Percentiles rank a stretch among this genome's conserved stretches.
phyloP scores from a whole-genome alignment of 306 rosid species.

The Bauhinia variegata region DNA sequence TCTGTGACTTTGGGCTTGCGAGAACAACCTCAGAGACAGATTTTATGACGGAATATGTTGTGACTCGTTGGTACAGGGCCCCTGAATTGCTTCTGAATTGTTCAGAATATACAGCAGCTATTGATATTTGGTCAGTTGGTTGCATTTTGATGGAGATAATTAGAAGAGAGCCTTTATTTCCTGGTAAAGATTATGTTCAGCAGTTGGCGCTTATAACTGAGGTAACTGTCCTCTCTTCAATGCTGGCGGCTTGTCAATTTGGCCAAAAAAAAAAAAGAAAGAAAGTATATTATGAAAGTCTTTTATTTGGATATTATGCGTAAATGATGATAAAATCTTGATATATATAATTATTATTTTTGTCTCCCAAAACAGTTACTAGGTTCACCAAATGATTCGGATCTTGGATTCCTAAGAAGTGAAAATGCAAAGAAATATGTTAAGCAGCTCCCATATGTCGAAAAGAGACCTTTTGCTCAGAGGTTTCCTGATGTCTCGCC shows the following conservation, averaged over 20 bases:
- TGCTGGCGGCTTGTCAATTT: conserved; percentile 15
- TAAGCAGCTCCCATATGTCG: conserved; percentile 78
- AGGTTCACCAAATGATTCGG: conserved; percentile 88
- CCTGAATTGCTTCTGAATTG: conserved; percentile 57
- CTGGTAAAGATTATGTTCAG: conserved; percentile 60
- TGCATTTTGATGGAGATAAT: conserved; percentile 60
- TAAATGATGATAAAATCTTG: conserved; percentile 15
- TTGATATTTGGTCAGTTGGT: conserved; percentile 64
- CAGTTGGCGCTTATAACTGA: conserved; percentile 53
- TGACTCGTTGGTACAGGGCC: conserved; percentile 64
- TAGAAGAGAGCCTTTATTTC: conserved; percentile 54
- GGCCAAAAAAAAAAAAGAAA: background rate
- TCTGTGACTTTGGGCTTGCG: conserved; percentile 61
- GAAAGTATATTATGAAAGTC: conserved; percentile 8
- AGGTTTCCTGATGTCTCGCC: conserved; percentile 72
- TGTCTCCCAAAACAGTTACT: conserved; percentile 57
- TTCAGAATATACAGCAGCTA: conserved; percentile 59
- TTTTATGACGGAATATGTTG: conserved; percentile 61
- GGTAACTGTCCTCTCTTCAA: conserved; percentile 34
- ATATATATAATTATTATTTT: conserved; percentile 19
- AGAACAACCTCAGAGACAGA: conserved; percentile 62
- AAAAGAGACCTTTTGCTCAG: conserved; percentile 65
- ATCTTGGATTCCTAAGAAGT: conserved; percentile 92
- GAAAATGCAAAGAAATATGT: conserved; percentile 93
- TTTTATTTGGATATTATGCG: conserved; percentile 7